A percentile compares a stretch with the other conserved stretches of the same genome.
Evolutionary conservation across 202 grass and related monocot genomes (phyloP).

Genomic region (Saccharum hybrid): DNA sequence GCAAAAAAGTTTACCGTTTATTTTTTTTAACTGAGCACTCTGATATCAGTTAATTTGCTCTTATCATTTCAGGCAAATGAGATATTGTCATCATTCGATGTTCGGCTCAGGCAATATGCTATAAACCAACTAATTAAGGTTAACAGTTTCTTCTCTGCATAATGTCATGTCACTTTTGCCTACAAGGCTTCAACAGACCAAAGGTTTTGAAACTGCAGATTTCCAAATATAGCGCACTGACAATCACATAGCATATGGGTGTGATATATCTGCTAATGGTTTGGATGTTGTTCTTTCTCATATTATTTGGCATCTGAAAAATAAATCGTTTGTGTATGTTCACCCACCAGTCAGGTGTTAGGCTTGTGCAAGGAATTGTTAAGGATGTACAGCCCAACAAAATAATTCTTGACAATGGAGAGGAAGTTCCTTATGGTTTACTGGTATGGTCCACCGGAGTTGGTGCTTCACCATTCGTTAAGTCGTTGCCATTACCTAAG

Average conservation of each 20-base stretch:
- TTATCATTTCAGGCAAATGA: slow-evolving; percentile 84
- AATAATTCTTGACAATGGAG: slow-evolving; percentile 80
- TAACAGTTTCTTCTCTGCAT: slow-evolving; percentile 16
- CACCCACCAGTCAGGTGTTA: slow-evolving; percentile 80
- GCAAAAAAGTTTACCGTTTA: too few relatives aligned
- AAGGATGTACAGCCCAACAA: slow-evolving; percentile 85
- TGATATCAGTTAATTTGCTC: slow-evolving; percentile 11
- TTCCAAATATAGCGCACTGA: slow-evolving; percentile 47
- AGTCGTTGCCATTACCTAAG: slow-evolving; percentile 79
- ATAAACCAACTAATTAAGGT: slow-evolving; percentile 87
- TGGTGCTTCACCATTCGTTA: slow-evolving; percentile 80
- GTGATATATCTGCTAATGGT: neutral
- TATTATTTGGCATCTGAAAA: slow-evolving; percentile 37
- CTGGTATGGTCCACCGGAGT: slow-evolving; percentile 97
- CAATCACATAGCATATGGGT: slow-evolving; percentile 48
- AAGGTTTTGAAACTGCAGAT: neutral
- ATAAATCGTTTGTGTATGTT: slow-evolving; percentile 18
- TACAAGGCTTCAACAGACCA: slow-evolving; percentile 22
- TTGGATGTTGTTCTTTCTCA: slow-evolving; percentile 30
- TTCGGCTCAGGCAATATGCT: slow-evolving; percentile 94
- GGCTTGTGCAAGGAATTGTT: slow-evolving; percentile 80
- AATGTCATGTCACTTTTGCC: slow-evolving; percentile 2
- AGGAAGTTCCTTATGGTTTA: slow-evolving; percentile 89
- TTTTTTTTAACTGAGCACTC: neutral
- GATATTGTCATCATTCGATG: slow-evolving; percentile 92